Percentiles rank a stretch among this genome's conserved stretches.
Conservation (phyloP, 345 rosid genomes). For the Rubroshorea leprosula region DNA sequence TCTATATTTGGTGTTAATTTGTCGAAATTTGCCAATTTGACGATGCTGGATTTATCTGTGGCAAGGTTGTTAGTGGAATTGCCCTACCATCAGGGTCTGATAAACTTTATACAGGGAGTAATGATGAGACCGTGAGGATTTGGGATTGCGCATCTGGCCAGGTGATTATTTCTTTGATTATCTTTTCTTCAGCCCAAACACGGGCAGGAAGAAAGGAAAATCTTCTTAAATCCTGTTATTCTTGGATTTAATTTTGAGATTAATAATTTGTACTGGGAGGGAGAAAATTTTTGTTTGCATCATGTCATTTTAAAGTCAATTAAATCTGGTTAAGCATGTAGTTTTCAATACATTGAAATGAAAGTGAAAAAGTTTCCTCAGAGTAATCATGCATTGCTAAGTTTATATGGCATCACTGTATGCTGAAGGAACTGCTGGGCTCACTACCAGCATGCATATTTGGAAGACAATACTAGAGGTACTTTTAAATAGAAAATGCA, state of each 20-base stretch:
- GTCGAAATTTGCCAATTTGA: constrained; percentile 9
- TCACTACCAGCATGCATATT: not conserved
- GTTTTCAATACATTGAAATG: constrained; percentile 1
- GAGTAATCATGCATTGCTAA: not conserved
- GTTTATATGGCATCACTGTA: constrained; percentile 4
- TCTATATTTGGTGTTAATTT: not conserved
- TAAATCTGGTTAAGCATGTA: not conserved
- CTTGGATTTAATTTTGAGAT: not conserved
- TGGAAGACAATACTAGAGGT: too few species aligned
- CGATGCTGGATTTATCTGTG: constrained; percentile 11
- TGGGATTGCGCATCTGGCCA: constrained; percentile 98
- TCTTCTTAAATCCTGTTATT: not conserved
- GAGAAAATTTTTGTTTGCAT: too few species aligned
- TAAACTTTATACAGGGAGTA: constrained; percentile 86
- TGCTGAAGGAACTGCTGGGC: not conserved
- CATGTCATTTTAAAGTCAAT: too few species aligned
- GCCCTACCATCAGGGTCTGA: constrained; percentile 78
- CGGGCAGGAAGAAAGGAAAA: too few species aligned
- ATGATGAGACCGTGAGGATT: constrained; percentile 74
- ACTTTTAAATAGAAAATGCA: too few species aligned
- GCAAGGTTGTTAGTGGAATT: constrained; percentile 80
- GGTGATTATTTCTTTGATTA: constrained; percentile 36
- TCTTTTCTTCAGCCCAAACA: too few species aligned
- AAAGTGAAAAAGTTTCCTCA: not conserved
- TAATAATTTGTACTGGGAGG: too few species aligned